These are phyloP conservation scores for Didymella lethalis DNA, from an alignment of 2,329 filamentous ascomycete genomes.

Conservation along the genomic window DNA sequence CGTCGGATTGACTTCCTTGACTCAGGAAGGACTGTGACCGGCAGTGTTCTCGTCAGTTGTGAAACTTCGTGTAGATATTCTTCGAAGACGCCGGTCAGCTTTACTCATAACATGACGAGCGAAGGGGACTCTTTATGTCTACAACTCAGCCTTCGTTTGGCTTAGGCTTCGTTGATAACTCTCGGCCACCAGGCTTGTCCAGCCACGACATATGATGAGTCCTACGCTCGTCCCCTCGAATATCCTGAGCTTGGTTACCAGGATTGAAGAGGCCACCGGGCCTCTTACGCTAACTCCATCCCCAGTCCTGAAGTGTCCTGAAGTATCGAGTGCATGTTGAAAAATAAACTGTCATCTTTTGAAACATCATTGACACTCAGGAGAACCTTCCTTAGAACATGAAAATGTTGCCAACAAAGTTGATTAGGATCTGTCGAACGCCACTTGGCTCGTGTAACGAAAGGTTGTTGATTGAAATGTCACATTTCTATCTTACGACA, in stretches of 20 bases:
- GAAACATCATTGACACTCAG: background rate
- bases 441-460: slow-evolving; percentile 52
- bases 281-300: slow-evolving; percentile 39
- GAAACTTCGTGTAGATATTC: background rate
- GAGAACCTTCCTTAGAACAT: slow-evolving; percentile 44
- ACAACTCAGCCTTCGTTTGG: background rate
- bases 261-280: slow-evolving; percentile 30
- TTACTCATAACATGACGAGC: background rate
- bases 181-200: slow-evolving; percentile 46
- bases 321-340: slow-evolving; percentile 39
- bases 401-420: slow-evolving; percentile 51
- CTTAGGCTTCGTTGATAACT: background rate
- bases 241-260: slow-evolving; percentile 29
- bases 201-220: slow-evolving; percentile 49
- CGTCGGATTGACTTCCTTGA: background rate
- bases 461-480: slow-evolving; percentile 58
- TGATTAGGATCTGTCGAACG: slow-evolving; percentile 44
- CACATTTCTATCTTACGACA: slow-evolving; percentile 64
- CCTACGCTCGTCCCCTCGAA: slow-evolving; percentile 51
- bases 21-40: background rate
- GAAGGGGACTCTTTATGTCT: background rate
- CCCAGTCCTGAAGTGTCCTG: slow-evolving; percentile 37
- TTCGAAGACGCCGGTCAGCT: background rate
- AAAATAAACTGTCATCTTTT: background rate
- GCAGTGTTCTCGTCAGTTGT: background rate